These are phyloP conservation scores for Pseudopyricularia cyperi DNA, from an alignment of 2,329 filamentous ascomycete species.

Conservation along the genomic window DNA sequence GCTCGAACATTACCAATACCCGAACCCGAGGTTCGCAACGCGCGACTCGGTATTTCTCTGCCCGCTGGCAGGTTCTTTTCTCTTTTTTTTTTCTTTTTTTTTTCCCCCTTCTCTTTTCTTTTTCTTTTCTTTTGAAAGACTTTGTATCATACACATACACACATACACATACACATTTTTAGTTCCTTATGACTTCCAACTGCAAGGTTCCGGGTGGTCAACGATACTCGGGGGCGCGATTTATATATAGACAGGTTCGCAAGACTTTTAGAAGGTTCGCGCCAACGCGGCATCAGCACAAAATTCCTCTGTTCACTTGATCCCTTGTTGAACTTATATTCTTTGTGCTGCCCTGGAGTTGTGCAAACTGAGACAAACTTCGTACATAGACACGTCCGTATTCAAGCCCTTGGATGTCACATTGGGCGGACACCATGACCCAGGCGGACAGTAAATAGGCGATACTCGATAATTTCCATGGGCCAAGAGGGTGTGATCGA, in stretches of 20 bases:
- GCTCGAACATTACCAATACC: neutral
- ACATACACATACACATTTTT: too few species aligned
- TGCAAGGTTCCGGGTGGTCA: neutral
- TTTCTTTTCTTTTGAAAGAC: neutral
- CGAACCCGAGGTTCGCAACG: neutral
- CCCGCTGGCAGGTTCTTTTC: neutral
- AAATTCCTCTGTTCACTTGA: neutral
- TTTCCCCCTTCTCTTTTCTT: neutral
- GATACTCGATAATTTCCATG: neutral
- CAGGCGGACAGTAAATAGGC: too few species aligned
- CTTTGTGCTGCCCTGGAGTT: neutral
- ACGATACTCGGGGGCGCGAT: too few species aligned
- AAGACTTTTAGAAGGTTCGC: neutral
- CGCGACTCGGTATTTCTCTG: neutral
- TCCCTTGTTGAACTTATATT: too few species aligned
- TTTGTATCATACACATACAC: constrained; percentile 1
- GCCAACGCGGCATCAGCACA: neutral
- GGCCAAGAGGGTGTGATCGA: neutral
- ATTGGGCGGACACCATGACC: too few species aligned
- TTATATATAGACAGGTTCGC: neutral
- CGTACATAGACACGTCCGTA: too few species aligned
- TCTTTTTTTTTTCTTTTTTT: constrained; percentile 1
- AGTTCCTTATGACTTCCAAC: too few species aligned
- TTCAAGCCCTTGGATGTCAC: too few species aligned
- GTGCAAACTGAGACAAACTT: too few species aligned